Evolutionary conservation across 1,284 basidiomycete species (phyloP).

Genomic region (Pascua sp.): DNA sequence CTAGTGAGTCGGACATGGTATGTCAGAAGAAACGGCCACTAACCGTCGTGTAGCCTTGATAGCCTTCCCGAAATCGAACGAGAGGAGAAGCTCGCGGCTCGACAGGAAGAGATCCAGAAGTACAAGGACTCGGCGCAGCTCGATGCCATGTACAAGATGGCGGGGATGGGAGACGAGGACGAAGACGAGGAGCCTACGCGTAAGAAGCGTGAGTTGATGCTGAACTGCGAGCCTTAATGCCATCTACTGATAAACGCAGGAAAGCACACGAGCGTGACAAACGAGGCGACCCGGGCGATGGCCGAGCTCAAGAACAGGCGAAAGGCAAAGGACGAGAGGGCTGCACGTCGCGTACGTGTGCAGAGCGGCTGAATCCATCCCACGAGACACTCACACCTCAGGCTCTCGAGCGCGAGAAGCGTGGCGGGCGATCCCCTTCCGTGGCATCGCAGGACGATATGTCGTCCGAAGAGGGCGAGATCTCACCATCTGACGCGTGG

Average conservation of each 20-base stretch:
- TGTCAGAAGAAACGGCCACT: constrained; percentile 15
- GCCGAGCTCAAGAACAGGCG: constrained; percentile 78
- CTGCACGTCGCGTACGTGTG: constrained; percentile 26
- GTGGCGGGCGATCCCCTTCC: constrained; percentile 52
- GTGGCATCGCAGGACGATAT: constrained; percentile 24
- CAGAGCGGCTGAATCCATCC: neutral
- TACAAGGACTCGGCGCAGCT: constrained; percentile 70
- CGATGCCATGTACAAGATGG: constrained; percentile 65
- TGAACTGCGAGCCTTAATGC: neutral
- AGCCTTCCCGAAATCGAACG: constrained; percentile 80
- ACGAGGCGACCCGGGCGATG: constrained; percentile 74
- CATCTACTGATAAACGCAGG: constrained; percentile 51
- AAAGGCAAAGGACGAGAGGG: constrained; percentile 56
- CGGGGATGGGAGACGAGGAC: constrained; percentile 48
- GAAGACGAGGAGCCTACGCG: constrained; percentile 36
- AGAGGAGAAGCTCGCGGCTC: constrained; percentile 74
- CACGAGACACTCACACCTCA: neutral
- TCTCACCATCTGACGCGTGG: constrained; percentile 63
- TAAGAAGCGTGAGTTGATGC: constrained; percentile 55
- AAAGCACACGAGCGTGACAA: constrained; percentile 70
- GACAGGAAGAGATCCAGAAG: constrained; percentile 75
- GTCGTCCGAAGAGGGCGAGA: constrained; percentile 61
- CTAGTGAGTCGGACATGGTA: constrained; percentile 56
- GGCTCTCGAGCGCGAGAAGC: constrained; percentile 53
- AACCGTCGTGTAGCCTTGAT: constrained; percentile 58